These are phyloP conservation scores for Coniella lustricola DNA, from an alignment of 2,329 filamentous ascomycete species.

Conservation along the genomic window DNA sequence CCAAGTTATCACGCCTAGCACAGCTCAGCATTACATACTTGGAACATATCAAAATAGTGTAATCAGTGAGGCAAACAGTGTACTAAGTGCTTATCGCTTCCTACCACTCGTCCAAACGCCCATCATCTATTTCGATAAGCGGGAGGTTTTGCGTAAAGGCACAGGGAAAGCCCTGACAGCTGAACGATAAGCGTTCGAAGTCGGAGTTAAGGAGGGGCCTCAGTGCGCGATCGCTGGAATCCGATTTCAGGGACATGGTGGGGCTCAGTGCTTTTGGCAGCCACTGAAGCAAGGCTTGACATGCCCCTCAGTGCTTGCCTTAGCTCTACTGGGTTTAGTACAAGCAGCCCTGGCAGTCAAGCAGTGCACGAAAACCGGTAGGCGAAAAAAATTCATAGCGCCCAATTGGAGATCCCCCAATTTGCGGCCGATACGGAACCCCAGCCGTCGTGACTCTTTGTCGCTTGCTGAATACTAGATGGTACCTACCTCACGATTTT, in stretches of 20 bases:
- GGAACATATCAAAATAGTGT: no score
- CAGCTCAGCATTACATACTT: no score
- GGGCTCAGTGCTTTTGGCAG: background rate
- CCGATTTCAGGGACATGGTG: background rate
- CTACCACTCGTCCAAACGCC: no score
- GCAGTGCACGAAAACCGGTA: background rate
- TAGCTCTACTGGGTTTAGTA: background rate
- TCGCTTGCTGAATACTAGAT: background rate
- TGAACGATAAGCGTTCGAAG: slow-evolving; percentile 8
- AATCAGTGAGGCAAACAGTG: no score
- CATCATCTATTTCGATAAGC: no score
- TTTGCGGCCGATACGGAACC: background rate
- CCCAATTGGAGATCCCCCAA: background rate
- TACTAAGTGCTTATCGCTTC: no score
- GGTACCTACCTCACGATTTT: background rate
- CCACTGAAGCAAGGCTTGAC: background rate
- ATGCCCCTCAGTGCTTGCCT: background rate
- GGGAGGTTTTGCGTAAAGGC: background rate
- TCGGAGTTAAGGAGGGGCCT: slow-evolving; percentile 6
- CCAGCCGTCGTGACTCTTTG: slow-evolving; percentile 2
- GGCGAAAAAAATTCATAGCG: background rate
- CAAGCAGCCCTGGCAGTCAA: no score
- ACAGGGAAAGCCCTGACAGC: background rate
- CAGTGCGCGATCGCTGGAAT: slow-evolving; percentile 6
- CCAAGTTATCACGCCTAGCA: no score